A percentile compares a stretch with the other conserved stretches of the same genome.
Conservation (phyloP, 352 stramenopile species). For the Globisporangium megalacanthum region DNA sequence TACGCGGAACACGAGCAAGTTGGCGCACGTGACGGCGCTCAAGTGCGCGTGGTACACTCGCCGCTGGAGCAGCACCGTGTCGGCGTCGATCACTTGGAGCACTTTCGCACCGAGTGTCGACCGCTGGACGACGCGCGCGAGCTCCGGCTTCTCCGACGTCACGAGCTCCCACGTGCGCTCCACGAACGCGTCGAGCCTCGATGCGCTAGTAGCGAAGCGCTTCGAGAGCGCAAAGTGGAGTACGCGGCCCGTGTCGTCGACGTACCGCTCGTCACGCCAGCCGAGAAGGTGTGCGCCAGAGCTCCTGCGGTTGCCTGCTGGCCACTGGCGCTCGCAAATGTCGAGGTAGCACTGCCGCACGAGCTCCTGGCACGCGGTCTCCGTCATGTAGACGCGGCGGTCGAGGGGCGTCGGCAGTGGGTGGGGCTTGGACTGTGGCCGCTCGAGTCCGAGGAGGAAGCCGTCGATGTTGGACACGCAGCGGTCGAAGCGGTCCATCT, state of each 20-base stretch:
- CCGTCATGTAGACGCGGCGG: constrained; percentile 13
- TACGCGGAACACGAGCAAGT: constrained; percentile 16
- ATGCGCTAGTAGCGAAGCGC: constrained; percentile 18
- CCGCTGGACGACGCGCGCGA: constrained; percentile 33
- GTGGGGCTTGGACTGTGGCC: not conserved
- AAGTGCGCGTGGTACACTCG: constrained; percentile 44
- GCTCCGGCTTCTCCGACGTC: constrained; percentile 41
- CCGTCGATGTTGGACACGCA: constrained; percentile 12
- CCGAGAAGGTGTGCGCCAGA: constrained; percentile 33
- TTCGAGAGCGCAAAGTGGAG: constrained; percentile 45
- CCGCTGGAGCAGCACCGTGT: constrained; percentile 37
- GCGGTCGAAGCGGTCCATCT: constrained; percentile 11
- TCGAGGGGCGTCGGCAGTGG: not conserved
- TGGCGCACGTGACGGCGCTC: constrained; percentile 38
- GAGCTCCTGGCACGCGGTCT: constrained; percentile 29
- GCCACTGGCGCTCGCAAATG: constrained; percentile 33
- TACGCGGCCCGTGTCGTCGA: constrained; percentile 27
- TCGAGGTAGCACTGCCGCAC: constrained; percentile 44
- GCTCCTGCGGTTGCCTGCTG: constrained; percentile 29
- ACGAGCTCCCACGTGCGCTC: constrained; percentile 45
- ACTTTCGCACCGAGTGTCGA: constrained; percentile 40
- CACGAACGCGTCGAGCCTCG: constrained; percentile 30
- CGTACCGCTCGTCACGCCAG: constrained; percentile 45
- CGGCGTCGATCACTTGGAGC: constrained; percentile 42
- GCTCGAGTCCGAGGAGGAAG: constrained; percentile 6